A percentile compares a stretch with the other conserved stretches of the same genome.
Conservation (phyloP, 2,329 filamentous ascomycete genomes). For the Zymoseptoria passerinii region DNA sequence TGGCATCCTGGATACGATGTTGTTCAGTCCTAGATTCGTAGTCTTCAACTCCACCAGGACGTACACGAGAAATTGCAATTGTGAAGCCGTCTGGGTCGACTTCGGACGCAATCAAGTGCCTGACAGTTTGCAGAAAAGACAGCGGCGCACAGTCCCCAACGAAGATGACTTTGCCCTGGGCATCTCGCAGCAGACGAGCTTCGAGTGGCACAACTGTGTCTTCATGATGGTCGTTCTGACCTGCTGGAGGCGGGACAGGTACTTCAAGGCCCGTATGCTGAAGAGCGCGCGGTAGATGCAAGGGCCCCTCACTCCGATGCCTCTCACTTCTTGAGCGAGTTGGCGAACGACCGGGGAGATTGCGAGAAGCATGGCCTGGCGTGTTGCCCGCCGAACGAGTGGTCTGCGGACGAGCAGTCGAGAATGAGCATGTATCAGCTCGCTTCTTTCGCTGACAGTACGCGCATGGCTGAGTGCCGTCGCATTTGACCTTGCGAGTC, state of each 20-base stretch:
- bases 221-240: constrained; percentile 24
- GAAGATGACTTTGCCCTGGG: constrained; percentile 47
- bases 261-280: constrained; percentile 4
- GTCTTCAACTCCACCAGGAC: not conserved
- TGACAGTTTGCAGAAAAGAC: constrained; percentile 46
- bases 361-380: constrained; percentile 12
- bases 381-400: constrained; percentile 28
- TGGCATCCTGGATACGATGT: constrained; percentile 8
- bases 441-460: constrained; percentile 39
- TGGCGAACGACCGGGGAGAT: not conserved
- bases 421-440: constrained; percentile 35
- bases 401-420: constrained; percentile 31
- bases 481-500: constrained; percentile 44
- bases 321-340: constrained; percentile 1
- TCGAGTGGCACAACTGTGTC: constrained; percentile 37
- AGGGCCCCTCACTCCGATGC: constrained; percentile 2
- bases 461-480: constrained; percentile 44
- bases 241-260: constrained; percentile 14
- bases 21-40: not conserved
- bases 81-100: constrained; percentile 32
- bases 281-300: not conserved
- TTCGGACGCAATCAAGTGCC: constrained; percentile 41
- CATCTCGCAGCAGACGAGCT: constrained; percentile 43
- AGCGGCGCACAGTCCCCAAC: constrained; percentile 47
- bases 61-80: constrained; percentile 7